Conservation (phyloP, 2,329 filamentous ascomycete genomes). For the Lachnellula hyalina region DNA sequence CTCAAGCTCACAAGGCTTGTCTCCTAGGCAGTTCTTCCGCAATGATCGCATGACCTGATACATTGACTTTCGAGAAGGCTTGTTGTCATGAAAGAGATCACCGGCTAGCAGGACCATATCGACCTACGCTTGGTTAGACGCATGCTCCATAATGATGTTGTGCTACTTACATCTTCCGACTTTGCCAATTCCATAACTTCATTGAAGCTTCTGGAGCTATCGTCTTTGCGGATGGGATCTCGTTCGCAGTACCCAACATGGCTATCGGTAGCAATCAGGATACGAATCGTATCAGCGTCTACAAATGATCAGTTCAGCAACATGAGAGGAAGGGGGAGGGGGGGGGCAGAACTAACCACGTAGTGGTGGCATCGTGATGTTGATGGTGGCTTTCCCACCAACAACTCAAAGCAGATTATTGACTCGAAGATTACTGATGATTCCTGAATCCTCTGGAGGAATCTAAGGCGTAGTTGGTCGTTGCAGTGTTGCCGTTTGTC, state of each 20-base stretch:
- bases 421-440: no score
- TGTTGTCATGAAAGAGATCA: constrained; percentile 97
- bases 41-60: constrained; percentile 96
- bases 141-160: not conserved
- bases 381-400: not conserved
- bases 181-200: constrained; percentile 89
- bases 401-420: not conserved
- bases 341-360: constrained; percentile 11
- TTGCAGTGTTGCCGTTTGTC: not conserved
- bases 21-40: constrained; percentile 87
- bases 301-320: constrained; percentile 4
- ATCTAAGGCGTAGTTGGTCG: not conserved
- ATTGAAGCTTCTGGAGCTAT: constrained; percentile 95
- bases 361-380: constrained; percentile 23
- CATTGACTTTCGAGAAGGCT: constrained; percentile 90
- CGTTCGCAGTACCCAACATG: constrained; percentile 97
- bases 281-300: constrained; percentile 77
- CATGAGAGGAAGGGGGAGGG: not conserved
- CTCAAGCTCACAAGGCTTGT: constrained; percentile 92
- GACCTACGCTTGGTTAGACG: constrained; percentile 43
- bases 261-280: constrained; percentile 91
- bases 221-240: constrained; percentile 89
- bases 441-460: no score
- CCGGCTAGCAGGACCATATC: constrained; percentile 96
- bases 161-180: constrained; percentile 61